A percentile compares a stretch with the other conserved stretches of the same genome.
Evolutionary conservation across 345 rosid species (phyloP).

Genomic region (Cardamine chenopodiifolia): DNA sequence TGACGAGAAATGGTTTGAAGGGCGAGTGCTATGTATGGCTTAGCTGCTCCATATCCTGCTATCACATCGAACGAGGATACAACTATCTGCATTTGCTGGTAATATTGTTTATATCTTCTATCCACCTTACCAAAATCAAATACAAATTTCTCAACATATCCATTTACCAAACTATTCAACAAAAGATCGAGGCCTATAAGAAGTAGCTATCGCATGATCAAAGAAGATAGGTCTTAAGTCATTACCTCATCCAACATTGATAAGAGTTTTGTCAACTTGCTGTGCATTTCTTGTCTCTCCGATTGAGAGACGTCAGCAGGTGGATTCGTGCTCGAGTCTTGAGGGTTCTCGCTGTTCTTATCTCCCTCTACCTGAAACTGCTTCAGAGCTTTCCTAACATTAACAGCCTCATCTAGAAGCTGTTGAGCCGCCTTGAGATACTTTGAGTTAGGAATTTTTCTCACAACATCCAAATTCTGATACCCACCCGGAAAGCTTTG

Average conservation of each 20-base stretch:
- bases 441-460: slow-evolving; percentile 70
- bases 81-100: slow-evolving; percentile 97
- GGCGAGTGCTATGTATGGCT: slow-evolving; percentile 92
- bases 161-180: neutral
- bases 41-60: slow-evolving; percentile 91
- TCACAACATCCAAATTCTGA: slow-evolving; percentile 46
- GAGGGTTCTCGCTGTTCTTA: slow-evolving; percentile 51
- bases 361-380: slow-evolving; percentile 55
- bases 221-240: neutral
- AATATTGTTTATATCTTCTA: slow-evolving; percentile 89
- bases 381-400: slow-evolving; percentile 76
- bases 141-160: slow-evolving; percentile 2
- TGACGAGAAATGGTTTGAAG: slow-evolving; percentile 97
- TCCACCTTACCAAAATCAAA: slow-evolving; percentile 63
- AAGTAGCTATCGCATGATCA: neutral
- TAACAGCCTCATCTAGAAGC: slow-evolving; percentile 92
- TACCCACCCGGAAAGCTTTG: slow-evolving; percentile 51
- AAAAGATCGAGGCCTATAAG: neutral
- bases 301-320: slow-evolving; percentile 70
- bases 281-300: slow-evolving; percentile 86
- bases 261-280: slow-evolving; percentile 86
- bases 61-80: slow-evolving; percentile 90
- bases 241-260: slow-evolving; percentile 97
- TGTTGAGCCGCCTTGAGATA: slow-evolving; percentile 90
- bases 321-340: slow-evolving; percentile 45